A percentile compares a stretch with the other conserved stretches of the same genome.
Conservation (phyloP, 225 moss, liverwort and hornwort species). For the Anthoceros angustus region DNA sequence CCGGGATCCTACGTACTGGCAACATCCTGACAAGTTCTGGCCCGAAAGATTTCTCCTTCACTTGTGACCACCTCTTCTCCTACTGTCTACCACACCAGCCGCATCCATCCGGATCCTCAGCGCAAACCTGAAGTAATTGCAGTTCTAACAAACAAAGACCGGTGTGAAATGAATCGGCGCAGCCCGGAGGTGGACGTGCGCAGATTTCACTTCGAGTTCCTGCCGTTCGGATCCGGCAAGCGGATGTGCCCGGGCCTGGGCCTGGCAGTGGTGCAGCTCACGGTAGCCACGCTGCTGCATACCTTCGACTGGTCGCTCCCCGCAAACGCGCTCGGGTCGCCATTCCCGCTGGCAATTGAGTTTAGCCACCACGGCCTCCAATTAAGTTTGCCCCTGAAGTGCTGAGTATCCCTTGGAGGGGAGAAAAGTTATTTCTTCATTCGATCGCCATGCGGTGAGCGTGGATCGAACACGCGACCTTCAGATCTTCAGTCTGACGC, state of each 20-base stretch:
- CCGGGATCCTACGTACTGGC: not conserved
- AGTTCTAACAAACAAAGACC: too few relatives aligned
- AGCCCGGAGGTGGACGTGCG: conserved; percentile 4
- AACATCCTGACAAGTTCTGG: not conserved
- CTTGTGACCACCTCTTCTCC: not conserved
- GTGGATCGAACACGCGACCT: too few relatives aligned
- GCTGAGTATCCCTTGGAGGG: too few relatives aligned
- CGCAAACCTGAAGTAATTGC: not conserved
- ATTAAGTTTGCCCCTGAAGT: too few relatives aligned
- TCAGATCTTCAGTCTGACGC: too few relatives aligned
- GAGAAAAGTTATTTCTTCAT: too few relatives aligned
- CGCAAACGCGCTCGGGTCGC: too few relatives aligned
- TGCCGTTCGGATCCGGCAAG: conserved; percentile 20
- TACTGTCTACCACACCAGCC: not conserved
- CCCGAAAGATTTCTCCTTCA: not conserved
- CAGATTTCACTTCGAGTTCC: conserved; percentile 10
- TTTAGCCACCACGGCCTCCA: too few relatives aligned
- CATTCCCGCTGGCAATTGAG: too few relatives aligned
- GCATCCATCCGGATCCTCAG: conserved; percentile 3
- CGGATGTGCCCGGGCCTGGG: conserved; percentile 16
- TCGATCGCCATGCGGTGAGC: too few relatives aligned
- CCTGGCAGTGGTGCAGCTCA: conserved; percentile 7
- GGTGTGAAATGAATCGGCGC: not conserved
- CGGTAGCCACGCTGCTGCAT: conserved; percentile 15
- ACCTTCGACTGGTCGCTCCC: conserved; percentile 14